Base-by-base conservation (phyloP, 192 early-diverging fungal genomes). In the Coemansia sp. region DNA sequence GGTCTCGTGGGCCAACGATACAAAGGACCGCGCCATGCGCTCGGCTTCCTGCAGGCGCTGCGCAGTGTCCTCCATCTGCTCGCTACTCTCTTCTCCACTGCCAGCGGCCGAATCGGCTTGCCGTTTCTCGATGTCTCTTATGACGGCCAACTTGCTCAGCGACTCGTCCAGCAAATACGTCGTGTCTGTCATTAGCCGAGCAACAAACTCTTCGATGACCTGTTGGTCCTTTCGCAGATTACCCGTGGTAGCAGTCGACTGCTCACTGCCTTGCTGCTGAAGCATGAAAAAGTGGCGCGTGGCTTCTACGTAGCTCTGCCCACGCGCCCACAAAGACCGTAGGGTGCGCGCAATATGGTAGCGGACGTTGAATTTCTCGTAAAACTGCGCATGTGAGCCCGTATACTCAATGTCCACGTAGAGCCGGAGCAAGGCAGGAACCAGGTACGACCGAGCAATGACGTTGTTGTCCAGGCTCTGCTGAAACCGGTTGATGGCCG, bases 381-480 rank as follows among this genome's bases (percentile, higher is more conserved):
- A 99, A 64, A 99, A 99, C 69, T 97, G 95, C 4, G 90, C 88
- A 62, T 86, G 86, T 2, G 87, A 84, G 15, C 97, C 97, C 17
- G 95, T 97, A 40, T 94, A 89, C 72, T 99, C 97, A 8, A 95
- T 92, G 60, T 98, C 96, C 83, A 95, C 91, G 74, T 98, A 99
- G 76, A 95, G 94, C 48, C 81, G 81, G 83, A 97, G 88, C 19
- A 99, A 67, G 10, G 89, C 87, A 0, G 89, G 87, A 3, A 98
- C 87, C 32, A 97, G 78, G 65, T 87, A 85, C 44, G 84, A 62
- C 10, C 91, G 84, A 1, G 91, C 85, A 56, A 94, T 44, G n/a
- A 83, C 82, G 67, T 93, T 87, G 21, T 86, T 86, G 62, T 90
- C 87, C 11, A 99, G 71, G 33, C 80, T 79, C 19, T 52, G 34